phyloP scores from a whole-genome alignment of 2,329 filamentous ascomycete genomes.

The Nemania sp. region DNA sequence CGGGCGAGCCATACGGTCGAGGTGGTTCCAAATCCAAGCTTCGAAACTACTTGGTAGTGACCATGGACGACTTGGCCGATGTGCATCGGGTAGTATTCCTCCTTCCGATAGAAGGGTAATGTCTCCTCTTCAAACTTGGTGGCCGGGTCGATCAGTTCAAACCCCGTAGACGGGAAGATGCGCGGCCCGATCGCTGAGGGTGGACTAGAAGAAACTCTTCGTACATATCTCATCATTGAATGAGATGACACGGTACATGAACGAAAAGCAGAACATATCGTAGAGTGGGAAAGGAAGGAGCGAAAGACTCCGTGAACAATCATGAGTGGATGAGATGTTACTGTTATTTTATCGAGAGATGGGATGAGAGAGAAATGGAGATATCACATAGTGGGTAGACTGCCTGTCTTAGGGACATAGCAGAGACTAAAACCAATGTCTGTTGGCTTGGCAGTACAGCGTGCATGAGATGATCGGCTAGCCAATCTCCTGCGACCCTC shows the following conservation, averaged over 20 bases:
- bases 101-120: conserved; percentile 5
- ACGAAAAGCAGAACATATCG: not conserved
- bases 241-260: not conserved
- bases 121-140: conserved; percentile 10
- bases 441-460: not conserved
- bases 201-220: conserved; percentile 4
- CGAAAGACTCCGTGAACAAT: not conserved
- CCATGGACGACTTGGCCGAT: conserved; percentile 4
- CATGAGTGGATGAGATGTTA: not conserved
- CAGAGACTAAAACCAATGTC: not conserved
- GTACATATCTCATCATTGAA: conserved; percentile 1
- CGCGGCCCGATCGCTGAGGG: not conserved
- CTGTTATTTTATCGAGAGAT: not conserved
- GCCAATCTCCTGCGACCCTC: too few species aligned
- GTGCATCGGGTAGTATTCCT: conserved; percentile 13
- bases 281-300: not conserved
- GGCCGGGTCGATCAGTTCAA: conserved; percentile 2
- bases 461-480: not conserved
- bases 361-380: not conserved
- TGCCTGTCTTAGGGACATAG: not conserved
- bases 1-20: conserved; percentile 18
- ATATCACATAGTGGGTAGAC: not conserved
- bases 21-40: conserved; percentile 14
- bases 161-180: conserved; percentile 9
- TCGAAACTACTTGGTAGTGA: conserved; percentile 13